Evolutionary conservation across 805 yeast genomes (phyloP).

Genomic region (Yamadazyma takamatsuzukensis): DNA sequence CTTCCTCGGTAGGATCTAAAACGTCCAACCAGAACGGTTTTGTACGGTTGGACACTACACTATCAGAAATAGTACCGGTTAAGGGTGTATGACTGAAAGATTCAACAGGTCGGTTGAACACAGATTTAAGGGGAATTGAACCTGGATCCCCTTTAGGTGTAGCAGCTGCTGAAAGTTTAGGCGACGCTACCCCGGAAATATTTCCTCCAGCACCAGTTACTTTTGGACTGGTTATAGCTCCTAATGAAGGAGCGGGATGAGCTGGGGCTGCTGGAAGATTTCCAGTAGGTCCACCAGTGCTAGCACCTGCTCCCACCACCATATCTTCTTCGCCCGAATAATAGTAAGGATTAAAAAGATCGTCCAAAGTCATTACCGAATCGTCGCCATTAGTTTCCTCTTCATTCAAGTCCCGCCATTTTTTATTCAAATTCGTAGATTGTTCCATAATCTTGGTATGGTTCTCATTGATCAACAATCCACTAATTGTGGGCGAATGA

Average conservation of each 20-base stretch:
- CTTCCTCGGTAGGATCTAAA: constrained; percentile 91
- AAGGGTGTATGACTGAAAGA: constrained; percentile 1
- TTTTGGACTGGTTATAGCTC: constrained; percentile 1
- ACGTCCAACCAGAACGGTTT: constrained; percentile 82
- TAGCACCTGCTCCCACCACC: neutral
- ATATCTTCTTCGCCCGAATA: constrained; percentile 11
- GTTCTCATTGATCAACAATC: constrained; percentile 42
- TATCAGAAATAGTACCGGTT: neutral
- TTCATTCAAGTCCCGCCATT: constrained; percentile 13
- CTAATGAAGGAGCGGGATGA: neutral
- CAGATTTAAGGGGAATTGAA: no score
- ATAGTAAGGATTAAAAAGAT: constrained; percentile 23
- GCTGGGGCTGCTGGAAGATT: neutral
- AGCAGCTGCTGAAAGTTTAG: neutral
- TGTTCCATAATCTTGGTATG: constrained; percentile 10
- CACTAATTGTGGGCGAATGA: constrained; percentile 85
- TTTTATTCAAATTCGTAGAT: constrained; percentile 9
- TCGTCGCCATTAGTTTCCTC: constrained; percentile 3
- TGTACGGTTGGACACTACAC: constrained; percentile 3
- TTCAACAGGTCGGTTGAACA: no score
- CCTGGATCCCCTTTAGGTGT: neutral
- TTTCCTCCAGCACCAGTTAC: neutral
- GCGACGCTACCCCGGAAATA: neutral
- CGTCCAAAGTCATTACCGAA: constrained; percentile 13
- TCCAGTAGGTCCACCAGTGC: neutral